Conservation (phyloP, 108 stramenopile genomes). For the Chaetoceros tenuissimus region DNA sequence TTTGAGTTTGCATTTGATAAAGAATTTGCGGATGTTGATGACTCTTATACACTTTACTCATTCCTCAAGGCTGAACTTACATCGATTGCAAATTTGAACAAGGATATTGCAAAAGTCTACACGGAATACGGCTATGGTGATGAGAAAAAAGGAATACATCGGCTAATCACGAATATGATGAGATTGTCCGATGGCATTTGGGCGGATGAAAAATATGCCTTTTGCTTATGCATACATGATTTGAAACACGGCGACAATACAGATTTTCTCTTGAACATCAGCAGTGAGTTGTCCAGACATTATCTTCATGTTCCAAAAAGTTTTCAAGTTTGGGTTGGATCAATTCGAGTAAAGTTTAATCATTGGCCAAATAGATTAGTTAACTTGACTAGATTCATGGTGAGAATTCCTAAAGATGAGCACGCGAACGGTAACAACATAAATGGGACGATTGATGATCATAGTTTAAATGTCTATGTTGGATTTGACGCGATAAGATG, state of each 20-base stretch:
- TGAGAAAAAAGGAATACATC: too few relatives aligned
- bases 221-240: too few relatives aligned
- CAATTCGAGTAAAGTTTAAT: constrained; percentile 9
- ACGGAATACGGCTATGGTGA: too few relatives aligned
- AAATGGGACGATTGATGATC: not conserved
- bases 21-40: constrained; percentile 5
- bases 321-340: constrained; percentile 25
- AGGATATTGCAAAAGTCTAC: not conserved
- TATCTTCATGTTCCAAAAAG: constrained; percentile 42
- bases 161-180: too few relatives aligned
- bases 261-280: too few relatives aligned
- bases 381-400: constrained; percentile 36
- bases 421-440: too few relatives aligned
- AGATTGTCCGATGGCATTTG: too few relatives aligned
- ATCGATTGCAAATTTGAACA: not conserved
- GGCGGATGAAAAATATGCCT: too few relatives aligned
- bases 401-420: constrained; percentile 19
- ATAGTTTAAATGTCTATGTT: too few relatives aligned
- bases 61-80: too few relatives aligned
- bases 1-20: constrained; percentile 6
- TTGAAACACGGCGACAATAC: too few relatives aligned
- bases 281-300: constrained; percentile 32
- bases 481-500: constrained; percentile 24
- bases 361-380: constrained; percentile 56
- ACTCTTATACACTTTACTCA: constrained; percentile 7